A percentile compares a stretch with the other conserved stretches of the same genome.
These are phyloP conservation scores for Podaxis mareebaensis DNA, from an alignment of 768 basidiomycete genomes.

Conservation along the genomic window DNA sequence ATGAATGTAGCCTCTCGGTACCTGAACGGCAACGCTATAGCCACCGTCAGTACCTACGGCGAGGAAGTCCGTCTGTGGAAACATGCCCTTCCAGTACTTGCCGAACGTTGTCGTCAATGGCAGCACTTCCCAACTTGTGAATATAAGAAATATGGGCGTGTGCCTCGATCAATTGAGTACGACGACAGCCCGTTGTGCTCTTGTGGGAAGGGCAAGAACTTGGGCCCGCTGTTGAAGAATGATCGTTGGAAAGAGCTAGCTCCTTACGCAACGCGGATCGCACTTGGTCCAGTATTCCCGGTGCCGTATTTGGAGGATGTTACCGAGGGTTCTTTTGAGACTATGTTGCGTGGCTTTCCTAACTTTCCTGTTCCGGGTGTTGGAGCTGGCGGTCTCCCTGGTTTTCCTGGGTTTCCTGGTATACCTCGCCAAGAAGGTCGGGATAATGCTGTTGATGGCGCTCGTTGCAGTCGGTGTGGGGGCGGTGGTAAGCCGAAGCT, in stretches of 20 bases:
- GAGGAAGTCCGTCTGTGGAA: slow-evolving; percentile 49
- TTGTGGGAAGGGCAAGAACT: slow-evolving; percentile 52
- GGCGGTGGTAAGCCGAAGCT: slow-evolving; percentile 26
- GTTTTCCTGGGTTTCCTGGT: neutral
- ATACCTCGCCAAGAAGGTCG: too few species aligned
- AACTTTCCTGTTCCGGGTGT: neutral
- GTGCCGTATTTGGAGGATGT: slow-evolving; percentile 46
- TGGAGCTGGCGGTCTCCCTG: neutral
- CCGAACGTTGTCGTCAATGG: slow-evolving; percentile 58
- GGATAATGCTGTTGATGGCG: neutral
- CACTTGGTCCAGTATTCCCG: slow-evolving; percentile 54
- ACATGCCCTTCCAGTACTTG: slow-evolving; percentile 47
- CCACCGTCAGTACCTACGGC: slow-evolving; percentile 21
- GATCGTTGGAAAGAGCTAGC: slow-evolving; percentile 40
- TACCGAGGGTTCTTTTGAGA: neutral
- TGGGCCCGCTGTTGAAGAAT: slow-evolving; percentile 34
- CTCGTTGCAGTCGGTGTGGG: slow-evolving; percentile 20
- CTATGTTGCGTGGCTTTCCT: neutral
- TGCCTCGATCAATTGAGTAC: slow-evolving; percentile 41
- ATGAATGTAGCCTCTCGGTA: slow-evolving; percentile 20
- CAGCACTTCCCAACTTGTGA: slow-evolving; percentile 47
- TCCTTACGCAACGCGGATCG: slow-evolving; percentile 47
- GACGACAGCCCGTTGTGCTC: slow-evolving; percentile 46
- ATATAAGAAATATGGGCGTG: slow-evolving; percentile 32
- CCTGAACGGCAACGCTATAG: slow-evolving; percentile 17